phyloP scores from a whole-genome alignment of 179 eudicot genomes.

The Heliamphora pulchella region DNA sequence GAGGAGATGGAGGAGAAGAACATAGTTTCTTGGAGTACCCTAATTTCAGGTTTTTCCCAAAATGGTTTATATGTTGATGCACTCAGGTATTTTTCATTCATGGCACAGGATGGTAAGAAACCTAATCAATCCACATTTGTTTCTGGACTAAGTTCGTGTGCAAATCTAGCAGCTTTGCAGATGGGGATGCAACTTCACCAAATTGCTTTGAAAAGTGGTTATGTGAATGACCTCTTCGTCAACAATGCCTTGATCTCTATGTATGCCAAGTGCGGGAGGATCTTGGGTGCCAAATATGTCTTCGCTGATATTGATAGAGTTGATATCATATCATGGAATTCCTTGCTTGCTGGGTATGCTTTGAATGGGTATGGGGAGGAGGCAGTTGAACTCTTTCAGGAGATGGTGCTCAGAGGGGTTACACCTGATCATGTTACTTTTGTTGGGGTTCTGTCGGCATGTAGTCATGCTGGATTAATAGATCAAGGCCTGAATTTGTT shows the following conservation, averaged over 20 bases:
- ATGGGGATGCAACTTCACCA: conserved; percentile 22
- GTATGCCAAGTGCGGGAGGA: conserved; percentile 29
- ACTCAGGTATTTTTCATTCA: conserved; percentile 10
- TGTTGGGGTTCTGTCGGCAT: conserved; percentile 25
- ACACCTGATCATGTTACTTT: conserved; percentile 24
- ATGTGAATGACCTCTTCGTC: conserved; percentile 12
- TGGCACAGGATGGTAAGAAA: conserved; percentile 12
- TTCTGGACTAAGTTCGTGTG: conserved; percentile 19
- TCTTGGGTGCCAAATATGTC: conserved; percentile 8
- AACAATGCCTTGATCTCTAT: conserved; percentile 23
- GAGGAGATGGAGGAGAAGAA: conserved; percentile 23
- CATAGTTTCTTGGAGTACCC: conserved; percentile 24
- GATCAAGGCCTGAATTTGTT: conserved; percentile 16
- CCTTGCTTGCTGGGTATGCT: conserved; percentile 23
- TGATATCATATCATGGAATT: conserved; percentile 21
- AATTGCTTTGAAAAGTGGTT: conserved; percentile 20
- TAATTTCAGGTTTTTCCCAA: conserved; percentile 21
- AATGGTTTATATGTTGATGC: conserved; percentile 19
- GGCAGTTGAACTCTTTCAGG: conserved; percentile 16
- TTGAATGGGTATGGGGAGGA: conserved; percentile 18
- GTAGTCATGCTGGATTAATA: conserved; percentile 24
- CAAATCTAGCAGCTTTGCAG: conserved; percentile 22
- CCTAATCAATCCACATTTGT: conserved; percentile 27
- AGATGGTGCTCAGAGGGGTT: conserved; percentile 14
- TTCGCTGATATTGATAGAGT: conserved; percentile 9